phyloP scores from a whole-genome alignment of 1,284 basidiomycete genomes.

The Ustilago lituana region DNA sequence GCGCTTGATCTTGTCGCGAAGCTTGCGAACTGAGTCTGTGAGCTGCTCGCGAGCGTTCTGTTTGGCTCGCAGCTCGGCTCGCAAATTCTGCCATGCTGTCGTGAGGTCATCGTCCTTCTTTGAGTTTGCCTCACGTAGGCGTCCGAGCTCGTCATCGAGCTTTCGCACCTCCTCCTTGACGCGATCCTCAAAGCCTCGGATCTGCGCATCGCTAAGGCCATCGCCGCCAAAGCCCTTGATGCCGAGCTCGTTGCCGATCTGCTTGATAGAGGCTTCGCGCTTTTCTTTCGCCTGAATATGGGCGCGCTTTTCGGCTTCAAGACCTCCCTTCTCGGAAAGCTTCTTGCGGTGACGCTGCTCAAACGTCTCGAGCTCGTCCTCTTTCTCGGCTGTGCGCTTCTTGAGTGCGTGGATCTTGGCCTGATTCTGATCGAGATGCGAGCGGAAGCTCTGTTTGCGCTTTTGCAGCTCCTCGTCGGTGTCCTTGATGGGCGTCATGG shows the following conservation, averaged over 20 bases:
- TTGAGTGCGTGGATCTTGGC: conserved; percentile 71
- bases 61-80: conserved; percentile 46
- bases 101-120: conserved; percentile 45
- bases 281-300: conserved; percentile 77
- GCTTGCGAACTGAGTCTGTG: conserved; percentile 34
- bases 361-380: conserved; percentile 69
- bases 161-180: conserved; percentile 46
- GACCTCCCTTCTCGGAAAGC: conserved; percentile 61
- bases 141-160: conserved; percentile 36
- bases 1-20: conserved; percentile 48
- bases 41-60: conserved; percentile 49
- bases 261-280: conserved; percentile 79
- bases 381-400: conserved; percentile 72
- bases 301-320: conserved; percentile 62
- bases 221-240: conserved; percentile 79
- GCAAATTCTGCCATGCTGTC: conserved; percentile 46
- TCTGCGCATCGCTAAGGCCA: conserved; percentile 75
- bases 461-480: conserved; percentile 79
- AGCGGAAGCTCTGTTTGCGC: conserved; percentile 78
- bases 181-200: conserved; percentile 74
- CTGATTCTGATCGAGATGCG: conserved; percentile 73
- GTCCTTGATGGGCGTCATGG: conserved; percentile 77
- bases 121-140: conserved; percentile 23
- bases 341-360: conserved; percentile 42
- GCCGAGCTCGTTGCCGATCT: conserved; percentile 76